Evolutionary conservation across 2,329 filamentous ascomycete species (phyloP), one percentile per base, ranked within the genome.

Genomic region (Kalmusia sp.): DNA sequence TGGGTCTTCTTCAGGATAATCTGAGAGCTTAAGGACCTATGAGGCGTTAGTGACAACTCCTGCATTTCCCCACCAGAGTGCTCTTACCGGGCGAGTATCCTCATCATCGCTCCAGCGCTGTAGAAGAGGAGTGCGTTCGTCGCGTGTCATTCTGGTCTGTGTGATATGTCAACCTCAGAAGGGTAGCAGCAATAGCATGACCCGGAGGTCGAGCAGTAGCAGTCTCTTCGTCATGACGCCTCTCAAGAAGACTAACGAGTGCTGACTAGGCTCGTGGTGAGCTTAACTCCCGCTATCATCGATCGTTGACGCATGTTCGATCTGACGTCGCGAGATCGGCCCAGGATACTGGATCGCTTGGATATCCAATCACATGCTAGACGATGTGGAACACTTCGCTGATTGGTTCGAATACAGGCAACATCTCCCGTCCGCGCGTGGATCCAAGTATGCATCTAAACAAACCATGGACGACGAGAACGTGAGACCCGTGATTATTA

Each of bases 51-150:
- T 17, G 24, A 27, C 28, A 19, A 19, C 9, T 38, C 17, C 19
- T 9, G 28, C 51, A 37, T 25, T 15, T 40, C 70, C 9, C 65
- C 35, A 22, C 38, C 9, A 12, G 9, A 8, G 41, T 56, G 58
- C 28, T 15, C 17, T 11, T 66, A 76, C 59, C 59, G 64, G 53
- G 63, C 71, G 61, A 19, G 64, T 59, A 11, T 70, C 67, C 50
- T 75, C 75, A 44, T 67, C 63, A 22, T 68, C 54, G 34, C 62
- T 64, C 51, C 54, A 63, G 33, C 64, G 57, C 45, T 72, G 64
- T 17, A 80, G 63, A 34, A 80, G 59, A 19, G 77, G 77, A 41
- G 73, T 65, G 46, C 69, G 71, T 59, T 80, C 77, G 51, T 71
- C 50, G 38, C 49, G 56, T 55, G 61, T 47, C 65, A 67, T 68